A percentile compares a stretch with the other conserved stretches of the same genome.
Conservation (phyloP, 148 eudicot species). For the Dysphania ambrosioides region DNA sequence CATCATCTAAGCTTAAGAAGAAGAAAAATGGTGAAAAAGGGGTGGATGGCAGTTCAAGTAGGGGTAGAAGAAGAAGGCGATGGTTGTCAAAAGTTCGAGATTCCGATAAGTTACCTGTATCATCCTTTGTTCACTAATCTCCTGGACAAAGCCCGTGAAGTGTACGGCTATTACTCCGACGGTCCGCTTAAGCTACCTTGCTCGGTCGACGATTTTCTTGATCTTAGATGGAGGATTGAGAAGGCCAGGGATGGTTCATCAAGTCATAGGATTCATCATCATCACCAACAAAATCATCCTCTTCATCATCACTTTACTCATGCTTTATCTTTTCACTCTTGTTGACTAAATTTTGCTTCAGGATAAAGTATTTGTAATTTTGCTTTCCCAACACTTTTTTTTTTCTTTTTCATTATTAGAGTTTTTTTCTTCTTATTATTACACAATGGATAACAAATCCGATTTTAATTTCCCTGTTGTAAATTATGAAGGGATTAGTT, state of each 20-base stretch:
- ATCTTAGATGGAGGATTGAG: conserved; percentile 43
- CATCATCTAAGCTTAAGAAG: no score
- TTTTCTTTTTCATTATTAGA: background rate
- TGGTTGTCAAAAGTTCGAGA: conserved; percentile 30
- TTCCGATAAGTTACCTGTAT: conserved; percentile 47
- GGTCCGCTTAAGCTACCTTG: conserved; percentile 55
- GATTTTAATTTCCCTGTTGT: no score
- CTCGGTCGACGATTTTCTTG: conserved; percentile 48
- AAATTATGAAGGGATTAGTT: no score
- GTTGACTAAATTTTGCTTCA: no score
- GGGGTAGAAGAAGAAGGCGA: conserved; percentile 33
- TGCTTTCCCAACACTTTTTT: conserved; percentile 30
- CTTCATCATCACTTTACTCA: conserved; percentile 23
- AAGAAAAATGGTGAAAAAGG: conserved; percentile 43
- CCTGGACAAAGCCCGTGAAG: conserved; percentile 45
- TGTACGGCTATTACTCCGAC: conserved; percentile 43
- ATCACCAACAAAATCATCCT: conserved; percentile 19
- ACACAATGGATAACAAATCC: no score
- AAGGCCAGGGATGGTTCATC: conserved; percentile 28
- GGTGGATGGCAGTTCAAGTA: conserved; percentile 39
- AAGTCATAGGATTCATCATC: background rate
- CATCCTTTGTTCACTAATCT: conserved; percentile 40
- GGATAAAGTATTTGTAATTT: background rate
- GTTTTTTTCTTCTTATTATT: no score
- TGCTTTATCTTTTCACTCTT: conserved; percentile 39